These are phyloP conservation scores for Alternaria arborescens DNA, from an alignment of 2,329 filamentous ascomycete genomes.

Conservation along the genomic window DNA sequence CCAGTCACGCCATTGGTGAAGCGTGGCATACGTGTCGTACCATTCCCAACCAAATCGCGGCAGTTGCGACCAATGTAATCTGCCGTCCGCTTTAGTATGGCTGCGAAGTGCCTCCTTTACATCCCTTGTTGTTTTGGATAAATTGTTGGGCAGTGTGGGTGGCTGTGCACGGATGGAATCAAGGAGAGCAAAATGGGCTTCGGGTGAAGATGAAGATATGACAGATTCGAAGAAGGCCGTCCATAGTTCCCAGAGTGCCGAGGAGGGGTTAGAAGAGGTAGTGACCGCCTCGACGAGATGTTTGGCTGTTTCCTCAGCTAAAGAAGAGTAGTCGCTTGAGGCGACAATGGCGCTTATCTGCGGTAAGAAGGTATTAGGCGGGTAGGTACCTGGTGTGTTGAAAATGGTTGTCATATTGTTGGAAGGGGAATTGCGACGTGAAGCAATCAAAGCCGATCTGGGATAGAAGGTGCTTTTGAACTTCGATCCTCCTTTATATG, in stretches of 20 bases:
- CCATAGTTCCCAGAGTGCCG: neutral
- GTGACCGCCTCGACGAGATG: neutral
- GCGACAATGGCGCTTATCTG: neutral
- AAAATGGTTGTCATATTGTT: neutral
- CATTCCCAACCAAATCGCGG: neutral
- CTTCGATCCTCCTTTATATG: neutral
- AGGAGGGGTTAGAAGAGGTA: neutral
- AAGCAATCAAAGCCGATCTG: neutral
- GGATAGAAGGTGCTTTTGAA: neutral
- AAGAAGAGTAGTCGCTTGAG: neutral
- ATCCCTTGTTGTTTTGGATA: neutral
- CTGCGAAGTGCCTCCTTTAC: too few species aligned
- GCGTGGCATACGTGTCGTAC: neutral
- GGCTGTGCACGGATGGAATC: neutral
- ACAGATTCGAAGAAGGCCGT: constrained; percentile 5
- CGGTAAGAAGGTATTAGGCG: neutral
- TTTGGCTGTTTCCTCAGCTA: neutral
- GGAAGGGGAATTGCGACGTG: neutral
- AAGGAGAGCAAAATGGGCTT: neutral
- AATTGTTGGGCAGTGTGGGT: neutral
- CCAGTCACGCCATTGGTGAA: neutral
- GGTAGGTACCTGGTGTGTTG: neutral
- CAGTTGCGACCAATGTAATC: neutral
- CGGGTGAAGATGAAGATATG: neutral
- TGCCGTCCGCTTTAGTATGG: neutral